Evolutionary conservation across 352 stramenopile species (phyloP).

Genomic region (Aphanomyces euteiches): DNA sequence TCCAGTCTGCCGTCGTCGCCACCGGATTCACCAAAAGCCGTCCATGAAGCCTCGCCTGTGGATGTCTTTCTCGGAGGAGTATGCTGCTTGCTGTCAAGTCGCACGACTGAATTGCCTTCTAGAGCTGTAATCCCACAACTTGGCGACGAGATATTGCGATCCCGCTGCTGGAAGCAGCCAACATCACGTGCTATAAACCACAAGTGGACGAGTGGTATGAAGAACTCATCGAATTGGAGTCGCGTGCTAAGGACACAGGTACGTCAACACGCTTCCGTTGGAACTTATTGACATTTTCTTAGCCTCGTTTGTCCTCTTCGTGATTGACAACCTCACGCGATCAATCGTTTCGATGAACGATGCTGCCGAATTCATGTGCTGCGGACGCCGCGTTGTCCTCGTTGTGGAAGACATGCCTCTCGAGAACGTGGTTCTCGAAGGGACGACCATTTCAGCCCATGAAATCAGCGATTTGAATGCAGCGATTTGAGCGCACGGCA

Average conservation of each 20-base stretch:
- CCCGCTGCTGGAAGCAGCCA: slow-evolving; percentile 58
- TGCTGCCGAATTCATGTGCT: slow-evolving; percentile 82
- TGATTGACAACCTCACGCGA: slow-evolving; percentile 75
- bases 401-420: slow-evolving; percentile 77
- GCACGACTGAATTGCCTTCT: no score
- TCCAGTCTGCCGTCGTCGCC: slow-evolving; percentile 9
- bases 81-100: no score
- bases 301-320: slow-evolving; percentile 80
- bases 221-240: slow-evolving; percentile 78
- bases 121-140: slow-evolving; percentile 86
- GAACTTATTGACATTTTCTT: no score
- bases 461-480: slow-evolving; percentile 82
- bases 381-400: slow-evolving; percentile 62
- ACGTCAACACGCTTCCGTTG: no score
- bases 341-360: slow-evolving; percentile 86
- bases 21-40: slow-evolving; percentile 5
- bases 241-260: slow-evolving; percentile 64
- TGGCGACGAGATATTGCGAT: slow-evolving; percentile 79
- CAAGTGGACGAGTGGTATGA: slow-evolving; percentile 88
- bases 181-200: slow-evolving; percentile 82
- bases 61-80: slow-evolving; percentile 30
- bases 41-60: slow-evolving; percentile 4
- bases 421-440: slow-evolving; percentile 49
- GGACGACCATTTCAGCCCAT: slow-evolving; percentile 41
- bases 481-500: no score